Percentiles rank a stretch among this genome's conserved stretches.
phyloP scores from a whole-genome alignment of 305 asterid genomes.

The Fraxinus baroniana region DNA sequence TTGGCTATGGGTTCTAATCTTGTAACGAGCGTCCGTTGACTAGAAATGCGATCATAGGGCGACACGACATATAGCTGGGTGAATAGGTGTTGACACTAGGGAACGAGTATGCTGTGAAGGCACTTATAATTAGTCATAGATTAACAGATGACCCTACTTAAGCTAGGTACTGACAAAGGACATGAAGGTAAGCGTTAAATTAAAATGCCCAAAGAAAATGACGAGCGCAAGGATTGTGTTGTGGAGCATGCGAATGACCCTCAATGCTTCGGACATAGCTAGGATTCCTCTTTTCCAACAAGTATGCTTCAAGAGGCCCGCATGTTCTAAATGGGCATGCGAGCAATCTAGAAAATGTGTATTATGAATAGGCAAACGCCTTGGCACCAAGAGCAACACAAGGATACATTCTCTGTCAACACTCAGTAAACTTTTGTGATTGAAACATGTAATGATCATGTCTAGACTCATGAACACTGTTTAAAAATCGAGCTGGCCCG shows the following conservation, averaged over 20 bases:
- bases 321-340: background rate
- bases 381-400: background rate
- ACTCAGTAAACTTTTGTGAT: too few relatives aligned
- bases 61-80: background rate
- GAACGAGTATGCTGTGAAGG: background rate
- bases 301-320: background rate
- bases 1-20: background rate
- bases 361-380: too few relatives aligned
- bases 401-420: background rate
- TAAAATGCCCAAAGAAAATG: background rate
- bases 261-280: background rate
- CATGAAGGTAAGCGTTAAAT: background rate
- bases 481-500: too few relatives aligned
- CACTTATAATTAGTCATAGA: background rate
- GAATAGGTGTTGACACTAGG: background rate
- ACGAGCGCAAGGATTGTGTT: background rate
- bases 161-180: background rate
- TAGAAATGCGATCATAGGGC: background rate
- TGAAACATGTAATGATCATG: too few relatives aligned
- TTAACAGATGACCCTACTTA: background rate
- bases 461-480: too few relatives aligned
- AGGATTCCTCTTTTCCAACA: background rate
- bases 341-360: background rate
- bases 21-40: background rate
- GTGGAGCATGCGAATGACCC: background rate